phyloP scores from a whole-genome alignment of 2,329 filamentous ascomycete genomes.

The Thyridium curvatum region DNA sequence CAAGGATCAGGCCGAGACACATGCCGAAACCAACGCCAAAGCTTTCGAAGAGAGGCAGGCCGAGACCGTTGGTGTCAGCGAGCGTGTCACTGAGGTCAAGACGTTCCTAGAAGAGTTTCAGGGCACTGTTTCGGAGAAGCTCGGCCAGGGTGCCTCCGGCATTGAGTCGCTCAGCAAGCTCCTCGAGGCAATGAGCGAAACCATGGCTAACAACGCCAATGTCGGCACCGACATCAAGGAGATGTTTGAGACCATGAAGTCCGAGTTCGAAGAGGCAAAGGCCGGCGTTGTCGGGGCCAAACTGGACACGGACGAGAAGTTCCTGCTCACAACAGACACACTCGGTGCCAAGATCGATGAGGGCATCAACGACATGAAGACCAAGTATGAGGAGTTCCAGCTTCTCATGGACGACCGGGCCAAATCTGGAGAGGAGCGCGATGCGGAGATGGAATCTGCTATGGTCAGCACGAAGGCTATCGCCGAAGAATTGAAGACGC shows the following conservation, averaged over 20 bases:
- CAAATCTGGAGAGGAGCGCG: conserved; percentile 66
- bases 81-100: conserved; percentile 75
- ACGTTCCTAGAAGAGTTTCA: conserved; percentile 72
- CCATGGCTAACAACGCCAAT: conserved; percentile 49
- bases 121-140: conserved; percentile 66
- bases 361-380: conserved; percentile 68
- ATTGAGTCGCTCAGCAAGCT: conserved; percentile 68
- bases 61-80: conserved; percentile 72
- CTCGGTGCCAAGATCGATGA: conserved; percentile 54
- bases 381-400: conserved; percentile 85
- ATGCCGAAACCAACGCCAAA: conserved; percentile 69
- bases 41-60: conserved; percentile 78
- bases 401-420: conserved; percentile 66
- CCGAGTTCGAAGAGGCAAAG: conserved; percentile 83
- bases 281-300: conserved; percentile 74
- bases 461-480: conserved; percentile 70
- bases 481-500: conserved; percentile 78
- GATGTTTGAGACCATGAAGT: conserved; percentile 68
- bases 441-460: conserved; percentile 66
- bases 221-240: conserved; percentile 61
- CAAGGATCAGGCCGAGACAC: conserved; percentile 55
- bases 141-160: conserved; percentile 68
- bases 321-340: conserved; percentile 49
- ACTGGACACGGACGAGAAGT: conserved; percentile 77
- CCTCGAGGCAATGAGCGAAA: conserved; percentile 60